Evolutionary conservation across 192 early-diverging fungal genomes (phyloP).

Genomic region (Podila verticillata): DNA sequence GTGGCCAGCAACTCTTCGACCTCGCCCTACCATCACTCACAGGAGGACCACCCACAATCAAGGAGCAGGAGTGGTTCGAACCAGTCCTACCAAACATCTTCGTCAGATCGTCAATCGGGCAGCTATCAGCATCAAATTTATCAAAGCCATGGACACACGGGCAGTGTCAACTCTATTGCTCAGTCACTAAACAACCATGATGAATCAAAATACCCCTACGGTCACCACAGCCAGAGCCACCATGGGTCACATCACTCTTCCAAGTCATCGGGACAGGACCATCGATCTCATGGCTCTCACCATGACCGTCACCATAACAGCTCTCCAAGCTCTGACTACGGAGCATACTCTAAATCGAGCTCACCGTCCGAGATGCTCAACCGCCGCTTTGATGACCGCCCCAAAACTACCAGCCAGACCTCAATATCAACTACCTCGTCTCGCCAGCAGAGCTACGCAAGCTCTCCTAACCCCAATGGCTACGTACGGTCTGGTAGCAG

Average conservation of each 20-base stretch:
- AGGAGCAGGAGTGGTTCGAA: conserved; percentile 9
- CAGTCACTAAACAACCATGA: conserved; percentile 4
- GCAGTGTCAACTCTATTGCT: conserved; percentile 7
- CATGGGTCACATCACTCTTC: neutral
- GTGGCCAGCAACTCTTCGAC: conserved; percentile 14
- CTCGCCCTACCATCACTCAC: neutral
- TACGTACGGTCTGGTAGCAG: neutral
- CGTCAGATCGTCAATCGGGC: neutral
- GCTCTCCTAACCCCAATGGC: neutral
- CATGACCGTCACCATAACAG: neutral
- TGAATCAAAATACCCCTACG: conserved; percentile 1
- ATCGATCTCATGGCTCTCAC: neutral
- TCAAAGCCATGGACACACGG: conserved; percentile 8
- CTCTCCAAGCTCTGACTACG: neutral
- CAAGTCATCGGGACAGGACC: neutral
- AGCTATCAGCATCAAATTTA: conserved; percentile 11
- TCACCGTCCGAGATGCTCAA: conserved; percentile 25
- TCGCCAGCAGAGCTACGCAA: neutral
- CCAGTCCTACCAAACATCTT: conserved; percentile 4
- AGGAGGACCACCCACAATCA: neutral
- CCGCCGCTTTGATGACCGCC: conserved; percentile 15
- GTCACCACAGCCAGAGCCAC: conserved; percentile 1
- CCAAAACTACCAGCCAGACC: neutral
- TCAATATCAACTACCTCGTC: neutral
- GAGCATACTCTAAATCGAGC: neutral